Base-by-base conservation (phyloP, 306 rosid species). In the Vigna reflexopilosa region DNA sequence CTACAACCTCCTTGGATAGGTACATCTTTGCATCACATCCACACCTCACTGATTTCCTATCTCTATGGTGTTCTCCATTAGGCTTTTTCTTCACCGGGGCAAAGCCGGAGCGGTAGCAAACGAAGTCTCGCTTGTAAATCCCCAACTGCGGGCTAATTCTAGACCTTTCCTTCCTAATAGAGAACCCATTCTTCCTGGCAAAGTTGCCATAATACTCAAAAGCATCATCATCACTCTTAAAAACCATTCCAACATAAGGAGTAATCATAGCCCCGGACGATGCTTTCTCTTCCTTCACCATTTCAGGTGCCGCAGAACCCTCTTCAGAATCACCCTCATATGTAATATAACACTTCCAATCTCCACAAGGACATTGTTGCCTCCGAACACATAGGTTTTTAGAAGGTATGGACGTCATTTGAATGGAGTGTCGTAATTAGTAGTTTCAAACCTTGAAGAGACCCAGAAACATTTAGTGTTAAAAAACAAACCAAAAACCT, bases 11-110 rank as follows among this genome's bases (percentile, higher is more conserved):
- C 91, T 93, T 93, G 2, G 97, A 91, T 75, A 95, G 71, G 77
- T 93, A 91, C 99, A 95, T 90, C 78, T 95, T 95, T 34, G 97
- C 97, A 88, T 95, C 98, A 45, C 99, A 95, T 67, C 98, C 99
- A 70, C 99, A 95, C 76, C 98, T 83, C 73, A 93, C 93, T 0
- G 98, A 95, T 82, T 93, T 95, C 70, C 99, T 86, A 82, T 95
- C 99, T 79, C 98, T 89, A 67, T 95, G 98, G 78, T 91, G 92
- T 15, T 95, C 97, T 32, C 97, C 98, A 34, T 81, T 73, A 10
- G 89, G 86, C 83, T 93, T 95, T 85, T 91, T 93, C 93, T 93
- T 95, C 40, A 85, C 75, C 0, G 97, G 99, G 9, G 98, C 98
- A 70, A 92, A 95, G 7, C 99, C 98, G 0, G 99, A 95, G 15